A percentile compares a stretch with the other conserved stretches of the same genome.
phyloP scores from a whole-genome alignment of 257 asterid genomes.

The Dorcoceras hygrometricum region DNA sequence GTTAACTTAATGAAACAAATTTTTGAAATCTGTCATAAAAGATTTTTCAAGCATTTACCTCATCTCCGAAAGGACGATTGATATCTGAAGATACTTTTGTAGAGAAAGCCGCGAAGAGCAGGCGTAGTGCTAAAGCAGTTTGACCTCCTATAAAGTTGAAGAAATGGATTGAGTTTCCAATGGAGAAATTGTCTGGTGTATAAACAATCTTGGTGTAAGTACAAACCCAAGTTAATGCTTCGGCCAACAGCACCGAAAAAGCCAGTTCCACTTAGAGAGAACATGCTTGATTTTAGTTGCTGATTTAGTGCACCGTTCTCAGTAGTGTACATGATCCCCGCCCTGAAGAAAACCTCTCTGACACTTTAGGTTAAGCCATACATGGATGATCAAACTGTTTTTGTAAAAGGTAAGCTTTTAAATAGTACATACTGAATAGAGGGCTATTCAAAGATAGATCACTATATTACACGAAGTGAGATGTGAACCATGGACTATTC shows the following conservation, averaged over 20 bases:
- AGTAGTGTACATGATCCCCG: constrained; percentile 84
- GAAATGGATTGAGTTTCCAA: constrained; percentile 16
- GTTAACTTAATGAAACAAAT: background rate
- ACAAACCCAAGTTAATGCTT: constrained; percentile 79
- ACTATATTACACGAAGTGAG: background rate
- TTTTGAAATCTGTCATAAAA: background rate
- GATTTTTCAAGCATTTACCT: constrained; percentile 37
- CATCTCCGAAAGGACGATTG: constrained; percentile 85
- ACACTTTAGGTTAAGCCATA: constrained; percentile 55
- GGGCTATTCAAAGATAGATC: background rate
- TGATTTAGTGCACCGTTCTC: constrained; percentile 47
- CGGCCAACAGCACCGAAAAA: constrained; percentile 86
- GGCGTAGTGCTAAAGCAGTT: constrained; percentile 73
- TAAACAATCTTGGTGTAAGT: background rate
- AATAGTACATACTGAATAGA: background rate
- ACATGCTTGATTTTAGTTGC: constrained; percentile 62
- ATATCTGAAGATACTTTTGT: constrained; percentile 70
- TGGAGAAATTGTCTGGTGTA: background rate
- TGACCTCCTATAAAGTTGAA: constrained; percentile 61
- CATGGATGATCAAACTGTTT: constrained; percentile 32
- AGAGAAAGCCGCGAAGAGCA: constrained; percentile 79
- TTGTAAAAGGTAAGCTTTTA: background rate
- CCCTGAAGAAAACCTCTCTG: constrained; percentile 78
- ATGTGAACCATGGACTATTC: no score
- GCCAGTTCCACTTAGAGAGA: constrained; percentile 74